Evolutionary conservation across 2,329 filamentous ascomycete species (phyloP), one percentile per base, ranked within the genome.

Genomic region (Fusarium camptoceras): DNA sequence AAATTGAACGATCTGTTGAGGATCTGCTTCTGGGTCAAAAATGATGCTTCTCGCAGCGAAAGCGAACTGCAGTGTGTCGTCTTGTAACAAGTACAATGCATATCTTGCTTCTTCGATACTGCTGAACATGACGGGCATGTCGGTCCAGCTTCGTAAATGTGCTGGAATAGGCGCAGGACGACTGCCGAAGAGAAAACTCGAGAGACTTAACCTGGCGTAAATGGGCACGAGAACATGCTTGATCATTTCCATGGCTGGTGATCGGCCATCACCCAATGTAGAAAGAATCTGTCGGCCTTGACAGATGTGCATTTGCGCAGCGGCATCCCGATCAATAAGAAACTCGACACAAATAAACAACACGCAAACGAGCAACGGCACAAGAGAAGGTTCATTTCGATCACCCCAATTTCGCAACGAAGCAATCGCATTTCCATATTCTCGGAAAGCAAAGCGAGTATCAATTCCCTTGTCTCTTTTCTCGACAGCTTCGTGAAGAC

Each of bases 341-440:
- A 86, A 85, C 74, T 88, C 86, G 50, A 87, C 82, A 68, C 85
- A 86, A 25, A 85, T 83, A 65, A 87, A 86, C 24, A 87, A 76
- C 1, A 86, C 73, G 64, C 84, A 86, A 8, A 83, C 82, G 5
- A 86, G 76, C 18, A 87, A 70, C 2, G 78, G 78, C 1, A 81
- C 70, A 1, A 75, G 72, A 9, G 76, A 72, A 2, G 71, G 18
- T 65, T 78, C 72, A 74, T 78, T 68, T 18, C 76, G 69, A 47
- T 72, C 64, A 4, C 77, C 71, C 62, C 80, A 80, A 25, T 82
- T 80, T 39, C 81, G 68, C 27, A 86, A 65, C 22, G 81, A 78
- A 1, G 77, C 75, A 37, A 87, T 83, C 5, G 85, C 83, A 56
- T 82, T 82, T 60, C 83, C 83, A 68, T 87, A 87, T 66, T 87